Conservation (phyloP, 495 filamentous ascomycete species). For the Emericellopsis terricola region DNA sequence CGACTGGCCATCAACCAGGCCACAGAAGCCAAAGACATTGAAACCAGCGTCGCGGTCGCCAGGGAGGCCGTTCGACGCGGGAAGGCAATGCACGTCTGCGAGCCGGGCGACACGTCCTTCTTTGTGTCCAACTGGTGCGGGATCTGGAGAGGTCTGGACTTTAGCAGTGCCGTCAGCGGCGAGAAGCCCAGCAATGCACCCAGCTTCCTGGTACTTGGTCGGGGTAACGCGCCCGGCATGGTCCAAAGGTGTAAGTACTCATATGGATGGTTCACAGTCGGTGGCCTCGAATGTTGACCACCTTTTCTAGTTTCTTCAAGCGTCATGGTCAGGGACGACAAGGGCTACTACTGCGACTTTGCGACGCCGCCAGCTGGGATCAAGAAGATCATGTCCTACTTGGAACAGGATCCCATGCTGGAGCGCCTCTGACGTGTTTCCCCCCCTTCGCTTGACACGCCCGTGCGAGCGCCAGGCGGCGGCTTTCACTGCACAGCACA, state of each 20-base stretch:
- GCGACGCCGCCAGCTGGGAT: too few species aligned
- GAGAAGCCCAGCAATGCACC: neutral
- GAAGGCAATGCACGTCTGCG: constrained; percentile 1
- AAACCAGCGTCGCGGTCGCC: neutral
- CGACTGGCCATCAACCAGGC: neutral
- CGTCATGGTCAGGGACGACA: constrained; percentile 1
- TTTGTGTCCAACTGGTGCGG: constrained; percentile 2
- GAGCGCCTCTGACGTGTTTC: too few species aligned
- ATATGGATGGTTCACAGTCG: neutral
- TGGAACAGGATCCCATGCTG: too few species aligned
- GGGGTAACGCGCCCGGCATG: neutral
- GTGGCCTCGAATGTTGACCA: neutral
- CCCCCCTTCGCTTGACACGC: too few species aligned
- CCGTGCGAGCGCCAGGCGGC: too few species aligned
- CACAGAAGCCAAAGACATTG: neutral
- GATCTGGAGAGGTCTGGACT: constrained; percentile 1
- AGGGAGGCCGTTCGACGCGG: neutral
- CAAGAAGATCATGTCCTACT: too few species aligned
- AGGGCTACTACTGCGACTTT: constrained; percentile 1
- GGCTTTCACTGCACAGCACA: too few species aligned
- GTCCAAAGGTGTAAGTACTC: neutral
- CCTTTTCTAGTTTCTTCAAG: neutral
- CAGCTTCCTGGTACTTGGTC: neutral
- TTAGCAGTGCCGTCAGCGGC: neutral
- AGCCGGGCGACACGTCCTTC: constrained; percentile 2